Evolutionary conservation across 2,329 filamentous ascomycete genomes (phyloP).

Genomic region (Proliferodiscus dingleyae): DNA sequence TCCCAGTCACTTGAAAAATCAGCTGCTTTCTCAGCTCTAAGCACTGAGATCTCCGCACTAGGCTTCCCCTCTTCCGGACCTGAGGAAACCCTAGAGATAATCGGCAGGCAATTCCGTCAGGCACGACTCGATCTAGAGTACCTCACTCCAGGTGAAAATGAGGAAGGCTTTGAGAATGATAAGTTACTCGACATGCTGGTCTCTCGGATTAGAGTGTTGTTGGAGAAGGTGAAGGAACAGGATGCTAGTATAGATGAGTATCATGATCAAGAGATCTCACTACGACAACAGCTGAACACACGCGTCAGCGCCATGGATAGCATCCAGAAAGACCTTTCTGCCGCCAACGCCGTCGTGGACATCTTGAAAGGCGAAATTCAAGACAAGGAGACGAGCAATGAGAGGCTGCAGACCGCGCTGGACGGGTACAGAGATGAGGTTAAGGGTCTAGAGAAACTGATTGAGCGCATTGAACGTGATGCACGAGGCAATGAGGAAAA

Average conservation of each 20-base stretch:
- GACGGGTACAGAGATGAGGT: constrained; percentile 51
- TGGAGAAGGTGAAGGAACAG: constrained; percentile 41
- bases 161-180: constrained; percentile 42
- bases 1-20: constrained; percentile 30
- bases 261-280: constrained; percentile 49
- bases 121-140: constrained; percentile 60
- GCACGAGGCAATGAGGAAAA: constrained; percentile 9
- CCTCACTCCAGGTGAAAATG: constrained; percentile 53
- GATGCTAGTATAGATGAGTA: constrained; percentile 57
- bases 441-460: constrained; percentile 46
- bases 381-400: constrained; percentile 40
- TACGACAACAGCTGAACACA: constrained; percentile 52
- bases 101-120: constrained; percentile 47
- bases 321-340: constrained; percentile 39
- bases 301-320: constrained; percentile 48
- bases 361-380: constrained; percentile 21
- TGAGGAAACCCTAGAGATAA: constrained; percentile 35
- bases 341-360: constrained; percentile 12
- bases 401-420: constrained; percentile 47
- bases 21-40: constrained; percentile 46
- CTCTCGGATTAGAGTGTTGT: constrained; percentile 43
- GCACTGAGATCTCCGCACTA: constrained; percentile 41
- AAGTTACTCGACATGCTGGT: constrained; percentile 53
- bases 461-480: constrained; percentile 44
- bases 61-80: constrained; percentile 48